phyloP scores from a whole-genome alignment of 1,284 basidiomycete species.

The Leccinum fallax region DNA sequence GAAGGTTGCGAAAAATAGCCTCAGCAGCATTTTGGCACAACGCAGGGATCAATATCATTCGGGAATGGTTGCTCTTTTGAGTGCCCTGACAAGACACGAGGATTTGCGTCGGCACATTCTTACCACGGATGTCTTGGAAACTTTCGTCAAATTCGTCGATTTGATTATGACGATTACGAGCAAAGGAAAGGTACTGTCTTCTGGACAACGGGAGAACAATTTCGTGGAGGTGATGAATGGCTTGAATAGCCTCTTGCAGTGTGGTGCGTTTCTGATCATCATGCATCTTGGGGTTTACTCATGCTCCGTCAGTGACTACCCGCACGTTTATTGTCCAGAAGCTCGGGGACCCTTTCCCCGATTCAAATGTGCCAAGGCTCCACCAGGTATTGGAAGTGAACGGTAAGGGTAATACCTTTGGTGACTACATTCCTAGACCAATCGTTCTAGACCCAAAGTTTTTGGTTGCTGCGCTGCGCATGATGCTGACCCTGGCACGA shows the following conservation, averaged over 20 bases:
- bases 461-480: not conserved
- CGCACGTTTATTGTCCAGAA: constrained; percentile 5
- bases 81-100: constrained; percentile 20
- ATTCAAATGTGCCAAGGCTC: constrained; percentile 10
- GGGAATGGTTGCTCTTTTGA: constrained; percentile 28
- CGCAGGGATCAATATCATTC: constrained; percentile 19
- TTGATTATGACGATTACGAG: not conserved
- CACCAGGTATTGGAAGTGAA: constrained; percentile 14
- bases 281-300: not conserved
- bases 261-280: constrained; percentile 13
- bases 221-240: constrained; percentile 29
- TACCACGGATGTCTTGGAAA: constrained; percentile 17
- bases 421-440: not conserved
- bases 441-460: not conserved
- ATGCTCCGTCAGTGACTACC: constrained; percentile 16
- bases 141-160: constrained; percentile 21
- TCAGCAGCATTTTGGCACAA: constrained; percentile 13
- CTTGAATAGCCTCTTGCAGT: constrained; percentile 24
- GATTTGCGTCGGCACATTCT: constrained; percentile 18
- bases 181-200: not conserved
- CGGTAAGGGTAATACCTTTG: not conserved
- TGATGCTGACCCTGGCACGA: not conserved
- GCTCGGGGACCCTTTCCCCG: constrained; percentile 3
- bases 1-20: constrained; percentile 6
- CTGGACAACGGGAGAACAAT: not conserved